These are phyloP conservation scores for Crithidia fasciculata DNA, from an alignment of 208 protist species.

Conservation along the genomic window DNA sequence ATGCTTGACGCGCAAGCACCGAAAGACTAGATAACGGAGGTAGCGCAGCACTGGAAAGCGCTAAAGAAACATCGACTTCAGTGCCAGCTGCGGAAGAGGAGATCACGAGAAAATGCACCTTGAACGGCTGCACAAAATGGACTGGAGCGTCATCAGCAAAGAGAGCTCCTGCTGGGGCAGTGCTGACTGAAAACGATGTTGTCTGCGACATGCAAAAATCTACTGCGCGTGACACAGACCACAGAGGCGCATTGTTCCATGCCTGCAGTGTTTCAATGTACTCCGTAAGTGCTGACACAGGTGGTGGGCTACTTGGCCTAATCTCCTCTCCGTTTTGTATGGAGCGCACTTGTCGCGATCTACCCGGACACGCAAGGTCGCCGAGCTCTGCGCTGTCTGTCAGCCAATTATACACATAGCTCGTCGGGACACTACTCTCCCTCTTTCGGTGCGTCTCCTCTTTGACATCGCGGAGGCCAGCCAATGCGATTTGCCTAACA, in stretches of 20 bases:
- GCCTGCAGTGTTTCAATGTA: slow-evolving; percentile 26
- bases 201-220: slow-evolving; percentile 24
- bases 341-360: background rate
- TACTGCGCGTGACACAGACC: slow-evolving; percentile 8
- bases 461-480: background rate
- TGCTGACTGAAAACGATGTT: slow-evolving; percentile 30
- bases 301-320: background rate
- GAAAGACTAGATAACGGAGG: slow-evolving; percentile 21
- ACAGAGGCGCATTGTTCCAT: slow-evolving; percentile 22
- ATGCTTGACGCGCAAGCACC: slow-evolving; percentile 14
- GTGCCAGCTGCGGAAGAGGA: background rate
- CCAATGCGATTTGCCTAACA: background rate
- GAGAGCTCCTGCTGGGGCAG: background rate
- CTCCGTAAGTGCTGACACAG: background rate
- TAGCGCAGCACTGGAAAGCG: background rate
- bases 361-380: no score
- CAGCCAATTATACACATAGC: slow-evolving; percentile 16
- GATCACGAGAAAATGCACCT: slow-evolving; percentile 21
- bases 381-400: background rate
- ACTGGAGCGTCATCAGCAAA: slow-evolving; percentile 1
- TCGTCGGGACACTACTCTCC: background rate
- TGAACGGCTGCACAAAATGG: slow-evolving; percentile 25
- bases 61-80: background rate
- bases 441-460: background rate
- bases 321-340: background rate